A percentile compares a stretch with the other conserved stretches of the same genome.
Evolutionary conservation across 495 filamentous ascomycete species (phyloP).

Genomic region (Saxophila tyrrhenica): DNA sequence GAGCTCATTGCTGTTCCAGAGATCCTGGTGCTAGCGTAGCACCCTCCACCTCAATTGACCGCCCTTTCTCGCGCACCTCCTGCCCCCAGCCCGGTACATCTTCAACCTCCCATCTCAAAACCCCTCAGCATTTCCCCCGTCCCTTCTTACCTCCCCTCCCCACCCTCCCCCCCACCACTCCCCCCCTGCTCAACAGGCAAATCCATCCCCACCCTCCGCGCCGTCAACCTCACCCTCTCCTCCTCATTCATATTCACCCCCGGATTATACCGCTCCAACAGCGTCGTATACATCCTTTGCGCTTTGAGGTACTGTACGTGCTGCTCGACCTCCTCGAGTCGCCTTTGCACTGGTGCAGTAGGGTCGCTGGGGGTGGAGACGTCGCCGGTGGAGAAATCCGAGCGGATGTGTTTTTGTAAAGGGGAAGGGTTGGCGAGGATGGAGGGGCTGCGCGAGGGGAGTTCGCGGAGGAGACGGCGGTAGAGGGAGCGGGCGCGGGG

Average conservation of each 20-base stretch:
- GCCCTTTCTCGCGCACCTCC: no score
- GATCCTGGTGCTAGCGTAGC: no score
- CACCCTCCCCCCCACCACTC: not conserved
- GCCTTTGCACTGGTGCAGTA: constrained; percentile 14
- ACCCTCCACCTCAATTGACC: no score
- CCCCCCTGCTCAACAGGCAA: constrained; percentile 42
- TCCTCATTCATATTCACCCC: constrained; percentile 76
- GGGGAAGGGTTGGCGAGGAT: constrained; percentile 39
- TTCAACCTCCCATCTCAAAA: no score
- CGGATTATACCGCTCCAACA: constrained; percentile 88
- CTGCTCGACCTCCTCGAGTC: constrained; percentile 57
- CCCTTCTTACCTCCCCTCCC: not conserved
- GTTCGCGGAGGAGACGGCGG: constrained; percentile 80
- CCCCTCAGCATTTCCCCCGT: not conserved
- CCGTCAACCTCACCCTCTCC: constrained; percentile 71
- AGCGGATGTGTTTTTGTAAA: constrained; percentile 35
- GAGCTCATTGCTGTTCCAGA: no score
- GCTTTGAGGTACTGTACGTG: constrained; percentile 66
- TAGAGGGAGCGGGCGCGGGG: constrained; percentile 60
- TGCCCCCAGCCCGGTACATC: no score
- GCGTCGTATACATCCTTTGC: constrained; percentile 65
- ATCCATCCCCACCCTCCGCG: constrained; percentile 79
- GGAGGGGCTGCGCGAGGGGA: constrained; percentile 50
- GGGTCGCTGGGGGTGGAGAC: constrained; percentile 17
- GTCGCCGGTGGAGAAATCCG: constrained; percentile 35